phyloP scores from a whole-genome alignment of 768 basidiomycete genomes.

The Leucogyrophana mollusca region DNA sequence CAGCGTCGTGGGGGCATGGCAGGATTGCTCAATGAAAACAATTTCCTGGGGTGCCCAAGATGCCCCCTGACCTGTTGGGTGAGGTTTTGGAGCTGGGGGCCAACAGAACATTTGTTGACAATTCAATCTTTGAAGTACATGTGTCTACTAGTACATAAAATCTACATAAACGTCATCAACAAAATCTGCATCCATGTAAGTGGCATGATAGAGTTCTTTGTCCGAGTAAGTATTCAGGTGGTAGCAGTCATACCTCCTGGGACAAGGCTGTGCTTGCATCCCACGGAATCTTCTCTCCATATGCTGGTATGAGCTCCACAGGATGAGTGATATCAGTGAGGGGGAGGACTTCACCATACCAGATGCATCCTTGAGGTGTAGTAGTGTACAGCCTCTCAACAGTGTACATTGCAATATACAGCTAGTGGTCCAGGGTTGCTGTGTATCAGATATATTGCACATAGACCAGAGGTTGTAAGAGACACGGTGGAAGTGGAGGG shows the following conservation, averaged over 20 bases:
- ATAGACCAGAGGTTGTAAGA: background rate
- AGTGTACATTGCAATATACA: background rate
- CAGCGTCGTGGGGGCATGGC: too few relatives aligned
- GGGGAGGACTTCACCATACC: conserved; percentile 22
- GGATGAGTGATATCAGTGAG: conserved; percentile 16
- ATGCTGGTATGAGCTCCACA: conserved; percentile 21
- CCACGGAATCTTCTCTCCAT: conserved; percentile 20
- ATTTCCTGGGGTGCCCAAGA: too few relatives aligned
- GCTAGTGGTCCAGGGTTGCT: background rate
- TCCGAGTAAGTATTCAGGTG: conserved; percentile 27
- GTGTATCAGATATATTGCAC: background rate
- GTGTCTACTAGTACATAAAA: too few relatives aligned
- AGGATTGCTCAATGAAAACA: too few relatives aligned
- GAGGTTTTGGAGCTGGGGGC: too few relatives aligned
- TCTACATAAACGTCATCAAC: too few relatives aligned
- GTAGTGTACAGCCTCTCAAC: background rate
- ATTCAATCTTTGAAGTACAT: too few relatives aligned
- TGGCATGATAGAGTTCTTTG: conserved; percentile 20
- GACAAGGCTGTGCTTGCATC: background rate
- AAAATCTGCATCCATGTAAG: too few relatives aligned
- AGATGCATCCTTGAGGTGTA: background rate
- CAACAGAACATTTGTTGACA: too few relatives aligned
- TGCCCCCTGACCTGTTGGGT: too few relatives aligned
- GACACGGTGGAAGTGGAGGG: background rate
- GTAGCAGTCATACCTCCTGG: background rate